Evolutionary conservation across 768 basidiomycete species (phyloP).

Genomic region (Lentinula lateritia): DNA sequence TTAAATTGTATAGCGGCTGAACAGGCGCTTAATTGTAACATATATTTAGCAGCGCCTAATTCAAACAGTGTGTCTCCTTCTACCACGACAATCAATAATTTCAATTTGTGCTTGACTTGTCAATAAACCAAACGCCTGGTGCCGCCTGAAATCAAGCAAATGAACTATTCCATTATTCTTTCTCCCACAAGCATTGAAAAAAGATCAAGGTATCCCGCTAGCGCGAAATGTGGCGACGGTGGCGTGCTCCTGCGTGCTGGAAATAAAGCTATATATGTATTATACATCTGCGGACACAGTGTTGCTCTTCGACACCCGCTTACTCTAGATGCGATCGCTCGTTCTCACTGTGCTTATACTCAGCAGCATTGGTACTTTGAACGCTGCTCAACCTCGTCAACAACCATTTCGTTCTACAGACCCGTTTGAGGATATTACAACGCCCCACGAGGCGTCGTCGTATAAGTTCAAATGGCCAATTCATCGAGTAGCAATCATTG

Average conservation of each 20-base stretch:
- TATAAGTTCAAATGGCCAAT: constrained; percentile 34
- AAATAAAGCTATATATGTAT: not conserved
- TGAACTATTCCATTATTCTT: not conserved
- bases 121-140: no score
- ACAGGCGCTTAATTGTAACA: no score
- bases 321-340: not conserved
- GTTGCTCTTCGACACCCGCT: not conserved
- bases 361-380: not conserved
- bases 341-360: not conserved
- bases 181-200: not conserved
- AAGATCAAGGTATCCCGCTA: not conserved
- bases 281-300: not conserved
- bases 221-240: not conserved
- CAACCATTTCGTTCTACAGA: not conserved
- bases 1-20: no score
- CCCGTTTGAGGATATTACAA: not conserved
- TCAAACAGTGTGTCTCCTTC: no score
- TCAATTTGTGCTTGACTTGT: no score
- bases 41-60: no score
- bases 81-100: no score
- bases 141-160: no score
- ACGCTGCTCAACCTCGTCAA: not conserved
- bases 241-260: not conserved
- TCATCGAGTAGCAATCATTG: constrained; percentile 32
- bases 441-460: not conserved